phyloP scores from a whole-genome alignment of 306 rosid genomes.

The Comarum palustre region DNA sequence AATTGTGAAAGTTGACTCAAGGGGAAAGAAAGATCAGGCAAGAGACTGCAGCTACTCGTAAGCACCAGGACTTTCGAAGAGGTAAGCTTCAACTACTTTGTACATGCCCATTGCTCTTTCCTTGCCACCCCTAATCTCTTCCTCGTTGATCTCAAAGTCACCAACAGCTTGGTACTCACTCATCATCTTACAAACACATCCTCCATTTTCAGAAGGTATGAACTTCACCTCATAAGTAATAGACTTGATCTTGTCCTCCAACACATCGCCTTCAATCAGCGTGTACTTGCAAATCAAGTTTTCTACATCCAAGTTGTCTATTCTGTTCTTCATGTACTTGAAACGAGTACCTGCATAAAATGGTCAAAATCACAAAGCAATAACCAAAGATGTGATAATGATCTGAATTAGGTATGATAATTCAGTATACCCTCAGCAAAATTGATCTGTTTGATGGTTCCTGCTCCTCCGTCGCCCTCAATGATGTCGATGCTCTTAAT shows the following conservation, averaged over 20 bases:
- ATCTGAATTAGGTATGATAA: not conserved
- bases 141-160: constrained; percentile 28
- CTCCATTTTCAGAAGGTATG: constrained; percentile 17
- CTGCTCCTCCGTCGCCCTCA: constrained; percentile 34
- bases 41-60: constrained; percentile 18
- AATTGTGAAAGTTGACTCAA: not conserved
- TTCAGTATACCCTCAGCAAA: constrained; percentile 26
- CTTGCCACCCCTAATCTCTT: constrained; percentile 23
- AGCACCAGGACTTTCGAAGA: constrained; percentile 32
- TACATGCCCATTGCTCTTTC: constrained; percentile 35
- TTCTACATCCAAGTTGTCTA: constrained; percentile 28
- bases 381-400: not conserved
- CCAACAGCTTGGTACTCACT: constrained; percentile 23
- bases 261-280: constrained; percentile 30
- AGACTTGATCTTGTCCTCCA: constrained; percentile 24
- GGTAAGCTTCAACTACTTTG: constrained; percentile 32
- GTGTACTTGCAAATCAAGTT: constrained; percentile 27
- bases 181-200: constrained; percentile 24
- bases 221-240: constrained; percentile 21
- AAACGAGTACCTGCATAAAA: constrained; percentile 26
- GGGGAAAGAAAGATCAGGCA: not conserved
- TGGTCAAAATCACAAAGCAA: not conserved
- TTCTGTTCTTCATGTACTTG: constrained; percentile 32
- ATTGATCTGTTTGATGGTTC: constrained; percentile 33
- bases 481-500: constrained; percentile 30